A percentile compares a stretch with the other conserved stretches of the same genome.
Evolutionary conservation across 495 filamentous ascomycete species (phyloP).

Genomic region (Aspergillus egyptiacus): DNA sequence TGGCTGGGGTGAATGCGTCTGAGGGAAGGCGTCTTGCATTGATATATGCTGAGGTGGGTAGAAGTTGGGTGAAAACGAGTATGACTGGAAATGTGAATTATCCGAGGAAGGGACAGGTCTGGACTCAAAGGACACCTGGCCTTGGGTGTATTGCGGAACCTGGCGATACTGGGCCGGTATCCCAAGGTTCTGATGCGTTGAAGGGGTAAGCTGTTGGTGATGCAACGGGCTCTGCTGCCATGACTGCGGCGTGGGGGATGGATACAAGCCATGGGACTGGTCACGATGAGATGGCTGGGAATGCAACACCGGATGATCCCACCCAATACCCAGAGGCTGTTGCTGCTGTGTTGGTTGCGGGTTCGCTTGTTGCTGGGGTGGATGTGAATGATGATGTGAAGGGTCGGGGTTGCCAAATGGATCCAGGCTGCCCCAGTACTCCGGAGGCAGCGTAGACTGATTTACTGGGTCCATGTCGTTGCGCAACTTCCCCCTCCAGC

Average conservation of each 20-base stretch:
- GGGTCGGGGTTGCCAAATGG: constrained; percentile 26
- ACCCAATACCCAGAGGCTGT: constrained; percentile 30
- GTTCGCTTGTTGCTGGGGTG: constrained; percentile 19
- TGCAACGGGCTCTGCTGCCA: constrained; percentile 36
- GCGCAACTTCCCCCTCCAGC: constrained; percentile 11
- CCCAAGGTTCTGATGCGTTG: constrained; percentile 23
- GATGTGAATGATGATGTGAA: constrained; percentile 24
- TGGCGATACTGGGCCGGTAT: constrained; percentile 30
- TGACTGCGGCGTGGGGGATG: constrained; percentile 27
- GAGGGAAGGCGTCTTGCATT: constrained; percentile 26
- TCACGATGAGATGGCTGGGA: constrained; percentile 22
- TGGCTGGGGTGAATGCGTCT: constrained; percentile 18
- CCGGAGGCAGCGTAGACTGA: constrained; percentile 23
- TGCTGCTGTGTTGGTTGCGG: constrained; percentile 23
- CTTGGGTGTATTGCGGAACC: constrained; percentile 31
- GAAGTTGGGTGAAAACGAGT: constrained; percentile 28
- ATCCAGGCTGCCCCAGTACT: constrained; percentile 40
- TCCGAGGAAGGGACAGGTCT: constrained; percentile 26
- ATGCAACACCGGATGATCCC: constrained; percentile 33
- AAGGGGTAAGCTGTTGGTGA: constrained; percentile 15
- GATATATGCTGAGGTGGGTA: constrained; percentile 31
- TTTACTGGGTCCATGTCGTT: constrained; percentile 38
- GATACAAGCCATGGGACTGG: constrained; percentile 28
- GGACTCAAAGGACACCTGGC: constrained; percentile 33
- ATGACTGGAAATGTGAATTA: constrained; percentile 30